These are phyloP conservation scores for Selaginella moellendorffii DNA, from an alignment of 75 land plant genomes.

Conservation along the genomic window DNA sequence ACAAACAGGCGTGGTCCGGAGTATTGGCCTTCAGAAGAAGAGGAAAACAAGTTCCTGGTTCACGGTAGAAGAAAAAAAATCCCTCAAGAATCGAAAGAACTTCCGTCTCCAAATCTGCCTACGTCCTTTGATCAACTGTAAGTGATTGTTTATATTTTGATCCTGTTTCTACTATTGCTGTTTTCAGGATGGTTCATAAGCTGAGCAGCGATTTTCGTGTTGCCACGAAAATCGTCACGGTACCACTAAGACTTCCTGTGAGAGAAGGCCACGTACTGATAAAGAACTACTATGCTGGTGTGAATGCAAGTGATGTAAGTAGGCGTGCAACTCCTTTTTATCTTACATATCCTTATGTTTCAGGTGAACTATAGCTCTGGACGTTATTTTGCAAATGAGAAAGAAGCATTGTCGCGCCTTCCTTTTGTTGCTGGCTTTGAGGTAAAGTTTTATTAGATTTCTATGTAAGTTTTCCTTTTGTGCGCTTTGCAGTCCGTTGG, in stretches of 20 bases:
- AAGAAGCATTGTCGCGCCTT: slow-evolving; percentile 37
- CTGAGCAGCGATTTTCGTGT: slow-evolving; percentile 54
- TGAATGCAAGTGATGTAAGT: slow-evolving; percentile 99
- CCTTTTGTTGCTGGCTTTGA: slow-evolving; percentile 99
- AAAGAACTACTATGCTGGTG: slow-evolving; percentile 79
- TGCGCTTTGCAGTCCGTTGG: slow-evolving; percentile 70
- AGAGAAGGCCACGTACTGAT: slow-evolving; percentile 58
- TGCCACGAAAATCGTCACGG: slow-evolving; percentile 51
- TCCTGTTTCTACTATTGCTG: too few relatives aligned
- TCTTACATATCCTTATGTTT: background rate
- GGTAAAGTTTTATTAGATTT: slow-evolving; percentile 38
- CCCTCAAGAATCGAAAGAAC: too few relatives aligned
- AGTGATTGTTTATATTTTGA: too few relatives aligned
- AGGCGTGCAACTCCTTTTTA: background rate
- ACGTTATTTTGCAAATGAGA: slow-evolving; percentile 47
- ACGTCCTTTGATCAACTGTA: too few relatives aligned
- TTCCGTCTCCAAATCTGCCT: too few relatives aligned
- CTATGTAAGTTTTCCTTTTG: too few relatives aligned
- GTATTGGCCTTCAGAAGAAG: slow-evolving; percentile 74
- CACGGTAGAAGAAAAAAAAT: too few relatives aligned
- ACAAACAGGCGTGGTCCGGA: slow-evolving; percentile 62
- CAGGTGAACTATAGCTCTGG: slow-evolving; percentile 92
- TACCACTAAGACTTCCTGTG: slow-evolving; percentile 39
- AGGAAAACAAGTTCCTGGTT: slow-evolving; percentile 82
- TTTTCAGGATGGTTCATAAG: too few relatives aligned